Evolutionary conservation across 495 filamentous ascomycete genomes (phyloP).

Genomic region (Bacidia rubella): DNA sequence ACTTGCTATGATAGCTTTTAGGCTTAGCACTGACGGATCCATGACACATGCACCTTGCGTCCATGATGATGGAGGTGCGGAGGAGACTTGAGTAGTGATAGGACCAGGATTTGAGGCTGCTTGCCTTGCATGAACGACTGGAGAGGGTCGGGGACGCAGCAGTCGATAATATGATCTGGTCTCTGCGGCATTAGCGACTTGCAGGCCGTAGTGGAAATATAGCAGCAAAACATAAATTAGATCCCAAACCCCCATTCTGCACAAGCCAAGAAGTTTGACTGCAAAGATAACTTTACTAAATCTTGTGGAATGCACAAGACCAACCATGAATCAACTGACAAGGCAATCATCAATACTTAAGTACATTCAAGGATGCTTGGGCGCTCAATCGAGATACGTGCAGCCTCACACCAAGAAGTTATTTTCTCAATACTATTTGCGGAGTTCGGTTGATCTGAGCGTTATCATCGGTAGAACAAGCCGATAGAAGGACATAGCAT

Average conservation of each 20-base stretch:
- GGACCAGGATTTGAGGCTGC: not conserved
- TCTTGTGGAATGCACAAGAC: not conserved
- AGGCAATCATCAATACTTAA: not conserved
- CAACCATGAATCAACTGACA: not conserved
- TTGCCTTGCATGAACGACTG: not conserved
- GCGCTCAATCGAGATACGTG: too few relatives aligned
- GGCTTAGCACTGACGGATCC: not conserved
- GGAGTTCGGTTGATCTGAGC: too few relatives aligned
- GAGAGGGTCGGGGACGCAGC: not conserved
- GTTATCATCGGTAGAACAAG: too few relatives aligned
- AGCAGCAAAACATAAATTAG: not conserved
- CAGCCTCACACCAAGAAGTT: too few relatives aligned
- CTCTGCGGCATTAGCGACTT: not conserved
- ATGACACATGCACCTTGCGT: not conserved
- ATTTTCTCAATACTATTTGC: too few relatives aligned
- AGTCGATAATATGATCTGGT: not conserved
- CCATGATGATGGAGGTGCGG: not conserved
- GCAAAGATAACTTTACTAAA: not conserved
- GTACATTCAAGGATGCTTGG: too few relatives aligned
- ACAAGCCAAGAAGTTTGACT: not conserved
- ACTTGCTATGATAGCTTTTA: not conserved
- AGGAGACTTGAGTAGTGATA: not conserved
- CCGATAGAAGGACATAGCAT: too few relatives aligned
- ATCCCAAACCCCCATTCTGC: not conserved
- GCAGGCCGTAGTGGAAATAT: not conserved